Evolutionary conservation across 1,284 basidiomycete species (phyloP).

Genomic region (Irpex lacteus): DNA sequence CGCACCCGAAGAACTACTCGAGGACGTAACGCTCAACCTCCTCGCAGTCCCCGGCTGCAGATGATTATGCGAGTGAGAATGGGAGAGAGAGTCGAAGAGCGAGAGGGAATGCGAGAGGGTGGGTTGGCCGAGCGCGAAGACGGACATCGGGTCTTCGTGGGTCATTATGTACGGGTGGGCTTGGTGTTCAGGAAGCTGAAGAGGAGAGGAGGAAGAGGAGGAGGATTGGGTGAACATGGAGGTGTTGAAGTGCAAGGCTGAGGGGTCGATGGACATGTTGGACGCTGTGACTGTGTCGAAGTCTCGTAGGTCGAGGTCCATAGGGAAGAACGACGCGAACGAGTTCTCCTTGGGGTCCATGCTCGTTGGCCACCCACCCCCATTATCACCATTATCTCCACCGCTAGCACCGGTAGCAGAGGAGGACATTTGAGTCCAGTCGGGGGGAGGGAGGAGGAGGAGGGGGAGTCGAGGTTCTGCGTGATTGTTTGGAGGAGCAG

Average conservation of each 20-base stretch:
- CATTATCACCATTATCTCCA: too few relatives aligned
- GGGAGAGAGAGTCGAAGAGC: too few relatives aligned
- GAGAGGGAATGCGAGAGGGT: too few relatives aligned
- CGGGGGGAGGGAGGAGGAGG: conserved; percentile 24
- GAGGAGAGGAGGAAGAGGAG: conserved; percentile 3
- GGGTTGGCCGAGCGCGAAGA: conserved; percentile 8
- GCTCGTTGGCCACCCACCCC: too few relatives aligned
- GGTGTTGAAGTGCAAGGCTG: conserved; percentile 52
- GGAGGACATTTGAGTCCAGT: conserved; percentile 53
- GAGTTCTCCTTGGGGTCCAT: too few relatives aligned
- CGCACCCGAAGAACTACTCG: conserved; percentile 41
- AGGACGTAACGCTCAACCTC: conserved; percentile 43
- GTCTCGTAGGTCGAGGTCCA: conserved; percentile 44
- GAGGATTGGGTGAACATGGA: conserved; percentile 25
- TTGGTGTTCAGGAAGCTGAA: neutral
- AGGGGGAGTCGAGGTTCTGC: conserved; percentile 17
- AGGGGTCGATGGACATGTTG: conserved; percentile 60
- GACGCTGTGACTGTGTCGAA: conserved; percentile 31
- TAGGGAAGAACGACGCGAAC: conserved; percentile 20
- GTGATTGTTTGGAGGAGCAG: conserved; percentile 31
- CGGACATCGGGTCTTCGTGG: neutral
- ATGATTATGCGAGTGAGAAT: neutral
- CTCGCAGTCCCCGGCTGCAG: conserved; percentile 24
- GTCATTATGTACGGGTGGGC: conserved; percentile 4
- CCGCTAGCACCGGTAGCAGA: too few relatives aligned